phyloP scores from a whole-genome alignment of 768 basidiomycete genomes.

The Rubroboletus satanas region DNA sequence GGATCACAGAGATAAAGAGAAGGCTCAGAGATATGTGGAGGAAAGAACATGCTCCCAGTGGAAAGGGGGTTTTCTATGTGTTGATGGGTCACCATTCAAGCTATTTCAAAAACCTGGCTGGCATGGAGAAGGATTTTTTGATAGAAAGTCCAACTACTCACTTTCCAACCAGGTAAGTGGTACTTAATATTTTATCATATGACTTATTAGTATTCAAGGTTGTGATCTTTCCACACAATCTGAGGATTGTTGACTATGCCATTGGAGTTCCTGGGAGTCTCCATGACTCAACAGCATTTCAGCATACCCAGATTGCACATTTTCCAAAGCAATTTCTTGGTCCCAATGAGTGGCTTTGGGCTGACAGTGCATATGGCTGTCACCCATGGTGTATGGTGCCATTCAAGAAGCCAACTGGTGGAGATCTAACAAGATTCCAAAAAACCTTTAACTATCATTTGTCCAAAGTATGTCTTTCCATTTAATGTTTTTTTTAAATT shows the following conservation, averaged over 20 bases:
- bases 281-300: conserved; percentile 11
- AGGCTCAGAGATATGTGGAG: background rate
- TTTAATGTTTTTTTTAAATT: background rate
- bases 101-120: conserved; percentile 21
- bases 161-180: conserved; percentile 8
- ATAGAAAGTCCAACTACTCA: conserved; percentile 11
- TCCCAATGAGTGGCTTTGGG: conserved; percentile 17
- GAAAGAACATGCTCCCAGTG: background rate
- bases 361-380: conserved; percentile 13
- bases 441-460: conserved; percentile 23
- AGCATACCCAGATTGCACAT: background rate
- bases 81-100: conserved; percentile 13
- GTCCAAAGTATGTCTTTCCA: conserved; percentile 15
- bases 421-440: conserved; percentile 12
- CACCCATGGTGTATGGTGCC: conserved; percentile 26
- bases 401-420: conserved; percentile 19
- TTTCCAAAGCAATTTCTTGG: background rate
- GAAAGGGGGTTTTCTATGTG: conserved; percentile 7
- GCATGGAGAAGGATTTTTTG: conserved; percentile 17
- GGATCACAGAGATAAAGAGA: background rate
- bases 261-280: conserved; percentile 15
- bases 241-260: conserved; percentile 12
- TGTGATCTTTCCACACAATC: conserved; percentile 11
- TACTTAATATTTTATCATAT: background rate
- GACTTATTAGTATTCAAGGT: background rate